Conservation (phyloP, 2,329 filamentous ascomycete species). For the Bipolaris victoriae region DNA sequence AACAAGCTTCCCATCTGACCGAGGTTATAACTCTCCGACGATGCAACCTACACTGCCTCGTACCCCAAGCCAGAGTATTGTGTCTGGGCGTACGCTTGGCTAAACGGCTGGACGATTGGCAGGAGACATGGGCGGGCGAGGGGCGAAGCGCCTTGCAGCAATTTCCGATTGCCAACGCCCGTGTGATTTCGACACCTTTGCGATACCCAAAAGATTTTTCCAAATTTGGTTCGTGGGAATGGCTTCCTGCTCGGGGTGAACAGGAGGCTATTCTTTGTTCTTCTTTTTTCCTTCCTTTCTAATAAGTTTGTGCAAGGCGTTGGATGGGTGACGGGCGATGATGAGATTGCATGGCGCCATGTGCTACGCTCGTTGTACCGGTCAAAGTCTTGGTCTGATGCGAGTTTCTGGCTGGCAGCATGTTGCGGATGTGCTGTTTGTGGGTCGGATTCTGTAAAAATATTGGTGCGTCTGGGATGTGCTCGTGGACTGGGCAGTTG, state of each 20-base stretch:
- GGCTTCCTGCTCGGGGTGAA: constrained; percentile 1
- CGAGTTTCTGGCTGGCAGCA: constrained; percentile 18
- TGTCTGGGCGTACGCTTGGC: constrained; percentile 48
- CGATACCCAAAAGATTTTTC: constrained; percentile 47
- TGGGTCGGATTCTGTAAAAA: constrained; percentile 35
- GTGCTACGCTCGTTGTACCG: constrained; percentile 42
- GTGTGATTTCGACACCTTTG: constrained; percentile 35
- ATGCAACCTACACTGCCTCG: constrained; percentile 41
- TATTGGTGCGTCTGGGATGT: constrained; percentile 36
- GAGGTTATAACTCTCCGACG: constrained; percentile 39
- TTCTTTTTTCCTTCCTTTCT: background rate
- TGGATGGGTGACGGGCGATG: constrained; percentile 29
- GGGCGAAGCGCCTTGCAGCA: background rate
- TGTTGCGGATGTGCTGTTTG: constrained; percentile 9
- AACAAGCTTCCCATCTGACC: constrained; percentile 41
- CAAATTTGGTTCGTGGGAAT: constrained; percentile 17
- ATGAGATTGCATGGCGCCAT: constrained; percentile 30
- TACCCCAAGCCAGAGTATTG: constrained; percentile 49
- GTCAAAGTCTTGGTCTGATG: constrained; percentile 19
- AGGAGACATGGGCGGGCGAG: background rate
- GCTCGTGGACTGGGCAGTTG: constrained; percentile 13
- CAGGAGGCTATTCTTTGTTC: background rate
- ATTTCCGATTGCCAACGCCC: constrained; percentile 7
- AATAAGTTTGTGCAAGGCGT: constrained; percentile 41
- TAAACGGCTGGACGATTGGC: constrained; percentile 11